Evolutionary conservation across 2,329 filamentous ascomycete species (phyloP), one percentile per base, ranked within the genome.

Genomic region (Xylariaceae sp.): DNA sequence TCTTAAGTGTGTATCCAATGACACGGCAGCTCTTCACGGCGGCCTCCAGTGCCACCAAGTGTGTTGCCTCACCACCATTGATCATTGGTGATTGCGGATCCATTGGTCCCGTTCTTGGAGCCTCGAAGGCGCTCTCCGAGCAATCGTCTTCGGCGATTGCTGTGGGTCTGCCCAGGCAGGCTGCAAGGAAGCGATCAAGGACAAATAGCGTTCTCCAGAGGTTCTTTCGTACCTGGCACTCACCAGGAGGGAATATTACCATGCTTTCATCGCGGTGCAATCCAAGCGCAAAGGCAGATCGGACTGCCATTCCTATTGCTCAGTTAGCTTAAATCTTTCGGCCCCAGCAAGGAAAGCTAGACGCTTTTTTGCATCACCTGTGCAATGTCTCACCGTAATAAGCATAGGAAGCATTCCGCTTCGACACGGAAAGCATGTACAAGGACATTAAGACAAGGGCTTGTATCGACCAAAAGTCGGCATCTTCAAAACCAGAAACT

Each of bases 151-250:
- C 76, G 4, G 72, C 71, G 37, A 85, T 84, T 7, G 76, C 73
- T 2, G 72, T 71, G 0, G 81, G 81, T 9, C 79, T 72, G 4
- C 82, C 82, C 2, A 86, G 64, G 2, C 78, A 79, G 18, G 78
- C 75, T 2, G 81, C 74, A 1, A 85, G 65, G 38, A 85, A 79
- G 13, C 77, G 71, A 52, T 86, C 82, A 7, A 85, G 67, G 12
- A 85, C 67, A 44, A 82, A 84, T 1, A 86, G 60, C 9, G 78
- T 81, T 42, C 75, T 73, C 81, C 80, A 85, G 3, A 85, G 59
- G 37, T 78, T 83, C 19, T 73, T 71, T 26, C 79, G 68, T 8
- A 72, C 58, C 8, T 54, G 59, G 47, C 73, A 65, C 38, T 78
- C 67, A 9, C 69, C 62, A 1, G 55, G 53, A 7, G 60, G 61